Base-by-base conservation (phyloP, 202 grass and related monocot species). In the Cymbopogon flexuosus region DNA sequence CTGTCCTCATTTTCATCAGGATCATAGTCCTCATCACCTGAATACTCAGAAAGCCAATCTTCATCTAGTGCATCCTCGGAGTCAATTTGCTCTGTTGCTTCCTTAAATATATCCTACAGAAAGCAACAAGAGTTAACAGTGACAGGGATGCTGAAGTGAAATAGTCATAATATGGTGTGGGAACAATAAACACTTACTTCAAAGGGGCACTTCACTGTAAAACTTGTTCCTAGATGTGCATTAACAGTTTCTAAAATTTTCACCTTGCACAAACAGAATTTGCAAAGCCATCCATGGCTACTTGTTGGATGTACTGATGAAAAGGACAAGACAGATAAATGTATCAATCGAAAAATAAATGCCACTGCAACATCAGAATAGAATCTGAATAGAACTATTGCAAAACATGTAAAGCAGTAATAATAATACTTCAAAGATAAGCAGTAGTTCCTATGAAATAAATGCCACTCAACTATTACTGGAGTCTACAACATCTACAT, bases 41-140 rank as follows among this genome's bases (percentile, higher is more conserved):
- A 99, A 88, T 99, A 93, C 83, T 99, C 96, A 91, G 92, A 96
- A 78, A 91, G 87, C 92, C 90, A 99, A 76, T 91, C 92, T 86
- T 93, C 82, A 68, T 62, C 83, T 65, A 72, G 60, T 61, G 75
- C 74, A 85, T 87, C 81, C 56, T 88, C 78, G 75, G 46, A 73
- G 78, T 87, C 47, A 22, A 78, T 73, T 70, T 84, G 51, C 81
- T 84, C 73, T 27, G 80, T 85, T 76, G 86, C 90, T 99, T 99
- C 88, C 84, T 91, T 87, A 83, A 96, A 99, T 87, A 99, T 91
- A 64, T 93, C 90, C 92, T 99, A 77, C 77, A 82, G 51, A 62
- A 84, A 69, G 81, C 24, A 86, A 71, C 51, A 33, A 87, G 8
- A 47, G 14, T 75, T 16, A 58, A 59, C 8, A 60, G 8, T 75